Evolutionary conservation across 192 early-diverging fungal genomes (phyloP), one percentile per base, ranked within the genome.

Genomic region (Umbelopsis isabellina): DNA sequence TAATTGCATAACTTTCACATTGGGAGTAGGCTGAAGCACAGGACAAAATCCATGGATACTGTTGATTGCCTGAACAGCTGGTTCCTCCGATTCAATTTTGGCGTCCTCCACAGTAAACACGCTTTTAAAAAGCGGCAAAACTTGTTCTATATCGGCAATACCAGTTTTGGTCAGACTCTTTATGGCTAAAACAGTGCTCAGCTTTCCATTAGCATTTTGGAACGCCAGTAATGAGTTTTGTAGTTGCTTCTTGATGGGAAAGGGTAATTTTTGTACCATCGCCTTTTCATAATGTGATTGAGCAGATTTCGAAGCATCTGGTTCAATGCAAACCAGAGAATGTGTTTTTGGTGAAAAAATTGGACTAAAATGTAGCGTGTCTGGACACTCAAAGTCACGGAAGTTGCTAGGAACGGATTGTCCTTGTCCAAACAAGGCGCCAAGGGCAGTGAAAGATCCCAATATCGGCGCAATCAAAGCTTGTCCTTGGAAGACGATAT

Each of bases 401-500:
- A 25, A 7, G 7, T 53, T 27, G 3, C 3, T 15, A 46, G 66
- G 61, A 20, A 66, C 53, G 2, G 25, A 9, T 53, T 37, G 7
- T 4, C 44, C 69, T 27, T 68, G 67, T 3, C 72, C 44, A 46
- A 87, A 74, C 6, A 74, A 66, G 20, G 83, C 69, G 21, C 84
- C 84, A 44, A 82, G 53, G 11, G 79, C 67, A 6, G 75, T 73
- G 11, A 76, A 67, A 16, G 83, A 51, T 20, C 86, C 86, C 61
- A 76, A 73, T 1, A 87, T 45, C 16, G 83, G 74, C 18, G 82
- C 80, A n/a, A 85, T 41, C 15, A 82, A 52, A 20, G 72, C 76
- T 47, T 77, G 74, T 35, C 86, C 86, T 58, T 82, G 73, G 66
- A 87, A 87, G 3, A 82, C 79, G 44, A 87, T 55, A 10, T 76